A percentile compares a stretch with the other conserved stretches of the same genome.
Evolutionary conservation across 176 grass and related monocot species (phyloP).

Genomic region (Carex littledalei): DNA sequence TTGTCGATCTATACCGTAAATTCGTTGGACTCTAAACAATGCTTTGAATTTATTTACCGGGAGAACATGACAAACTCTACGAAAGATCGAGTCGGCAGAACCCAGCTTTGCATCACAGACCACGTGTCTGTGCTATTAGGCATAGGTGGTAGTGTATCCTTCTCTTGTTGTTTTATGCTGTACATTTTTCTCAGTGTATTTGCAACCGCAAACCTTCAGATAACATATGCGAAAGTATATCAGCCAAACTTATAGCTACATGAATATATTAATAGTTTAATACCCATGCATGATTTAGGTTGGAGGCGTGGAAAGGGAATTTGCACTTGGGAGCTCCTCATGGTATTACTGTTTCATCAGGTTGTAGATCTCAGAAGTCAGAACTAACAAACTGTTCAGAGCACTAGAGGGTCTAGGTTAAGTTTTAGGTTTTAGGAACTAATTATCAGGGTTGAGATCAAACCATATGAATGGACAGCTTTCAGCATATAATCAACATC

Average conservation of each 20-base stretch:
- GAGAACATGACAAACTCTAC: constrained; percentile 99
- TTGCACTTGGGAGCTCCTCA: not conserved
- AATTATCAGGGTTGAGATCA: not conserved
- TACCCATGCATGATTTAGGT: not conserved
- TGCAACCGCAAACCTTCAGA: constrained; percentile 54
- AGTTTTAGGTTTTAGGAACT: not conserved
- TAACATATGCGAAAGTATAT: constrained; percentile 19
- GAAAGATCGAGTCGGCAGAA: constrained; percentile 82
- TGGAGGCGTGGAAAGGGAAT: not conserved
- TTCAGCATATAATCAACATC: not conserved
- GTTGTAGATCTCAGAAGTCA: not conserved
- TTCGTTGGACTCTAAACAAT: not conserved
- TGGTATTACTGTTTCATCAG: not conserved
- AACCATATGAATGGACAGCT: not conserved
- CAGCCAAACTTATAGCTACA: constrained; percentile 11
- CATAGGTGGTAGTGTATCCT: constrained; percentile 59
- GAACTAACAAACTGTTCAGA: not conserved
- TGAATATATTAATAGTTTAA: not conserved
- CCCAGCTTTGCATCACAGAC: constrained; percentile 98
- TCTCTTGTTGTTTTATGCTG: constrained; percentile 51
- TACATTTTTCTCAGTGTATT: constrained; percentile 86
- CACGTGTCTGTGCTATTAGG: constrained; percentile 67
- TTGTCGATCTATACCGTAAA: not conserved
- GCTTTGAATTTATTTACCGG: constrained; percentile 41
- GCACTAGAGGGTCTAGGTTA: not conserved